Conservation (phyloP, 495 filamentous ascomycete species). For the Podospora fimiseda region DNA sequence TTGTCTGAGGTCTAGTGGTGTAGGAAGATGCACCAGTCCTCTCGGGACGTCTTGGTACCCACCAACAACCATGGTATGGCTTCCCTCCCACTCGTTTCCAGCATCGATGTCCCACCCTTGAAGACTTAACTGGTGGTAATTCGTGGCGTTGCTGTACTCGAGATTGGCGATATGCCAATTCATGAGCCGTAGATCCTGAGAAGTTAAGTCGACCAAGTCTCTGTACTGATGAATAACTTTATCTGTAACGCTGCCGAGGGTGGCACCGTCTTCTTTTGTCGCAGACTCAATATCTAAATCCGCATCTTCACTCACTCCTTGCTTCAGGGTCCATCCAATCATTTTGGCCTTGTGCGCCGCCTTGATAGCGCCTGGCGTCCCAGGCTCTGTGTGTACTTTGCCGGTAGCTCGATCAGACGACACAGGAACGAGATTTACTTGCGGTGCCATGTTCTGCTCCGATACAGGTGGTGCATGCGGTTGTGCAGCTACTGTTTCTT, state of each 20-base stretch:
- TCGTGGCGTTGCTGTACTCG: conserved; percentile 92
- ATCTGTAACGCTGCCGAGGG: conserved; percentile 83
- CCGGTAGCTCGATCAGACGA: conserved; percentile 56
- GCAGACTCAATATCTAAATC: conserved; percentile 69
- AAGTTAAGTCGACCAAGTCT: conserved; percentile 69
- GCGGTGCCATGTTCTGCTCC: conserved; percentile 41
- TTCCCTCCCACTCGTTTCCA: conserved; percentile 94
- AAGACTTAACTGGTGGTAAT: conserved; percentile 78
- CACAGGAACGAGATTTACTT: conserved; percentile 50
- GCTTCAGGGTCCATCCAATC: conserved; percentile 76
- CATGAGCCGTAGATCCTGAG: conserved; percentile 80
- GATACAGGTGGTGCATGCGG: conserved; percentile 41
- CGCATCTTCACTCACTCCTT: conserved; percentile 53
- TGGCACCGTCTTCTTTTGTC: conserved; percentile 55
- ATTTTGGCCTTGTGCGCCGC: conserved; percentile 62
- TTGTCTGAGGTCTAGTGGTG: conserved; percentile 71
- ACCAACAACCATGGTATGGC: conserved; percentile 85
- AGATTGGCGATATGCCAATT: conserved; percentile 99
- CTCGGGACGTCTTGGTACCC: conserved; percentile 87
- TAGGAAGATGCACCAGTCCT: conserved; percentile 69
- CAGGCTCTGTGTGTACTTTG: conserved; percentile 51
- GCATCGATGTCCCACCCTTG: conserved; percentile 94
- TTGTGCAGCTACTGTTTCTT: conserved; percentile 48
- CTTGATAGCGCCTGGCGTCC: conserved; percentile 51
- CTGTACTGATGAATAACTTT: conserved; percentile 83